Evolutionary conservation across 768 basidiomycete species (phyloP).

Genomic region (Postia placenta): DNA sequence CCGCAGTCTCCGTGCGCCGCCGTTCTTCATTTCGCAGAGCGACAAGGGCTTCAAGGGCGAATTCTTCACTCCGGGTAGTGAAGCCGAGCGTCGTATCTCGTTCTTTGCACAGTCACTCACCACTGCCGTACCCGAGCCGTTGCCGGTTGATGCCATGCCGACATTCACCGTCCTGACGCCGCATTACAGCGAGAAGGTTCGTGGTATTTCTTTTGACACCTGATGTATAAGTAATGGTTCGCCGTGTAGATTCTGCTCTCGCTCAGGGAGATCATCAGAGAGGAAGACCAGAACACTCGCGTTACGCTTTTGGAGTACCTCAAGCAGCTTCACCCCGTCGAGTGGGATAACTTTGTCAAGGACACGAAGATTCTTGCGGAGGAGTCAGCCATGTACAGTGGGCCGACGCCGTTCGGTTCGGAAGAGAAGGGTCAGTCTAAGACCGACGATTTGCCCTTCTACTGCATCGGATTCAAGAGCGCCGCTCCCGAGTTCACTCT

Average conservation of each 20-base stretch:
- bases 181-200: conserved; percentile 95
- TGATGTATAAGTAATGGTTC: neutral
- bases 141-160: conserved; percentile 99
- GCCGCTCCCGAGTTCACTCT: conserved; percentile 98
- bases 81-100: conserved; percentile 95
- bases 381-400: conserved; percentile 84
- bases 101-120: conserved; percentile 99
- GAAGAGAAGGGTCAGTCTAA: conserved; percentile 83
- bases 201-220: conserved; percentile 9
- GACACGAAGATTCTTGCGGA: conserved; percentile 99
- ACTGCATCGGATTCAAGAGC: conserved; percentile 98
- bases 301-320: conserved; percentile 97
- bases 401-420: conserved; percentile 61
- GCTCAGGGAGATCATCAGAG: conserved; percentile 95
- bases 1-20: conserved; percentile 88
- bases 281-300: conserved; percentile 95
- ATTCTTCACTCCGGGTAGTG: conserved; percentile 93
- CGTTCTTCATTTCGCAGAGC: conserved; percentile 95
- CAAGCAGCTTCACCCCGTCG: conserved; percentile 95
- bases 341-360: conserved; percentile 99
- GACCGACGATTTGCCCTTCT: conserved; percentile 92
- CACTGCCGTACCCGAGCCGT: conserved; percentile 86
- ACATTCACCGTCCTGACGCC: conserved; percentile 98
- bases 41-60: conserved; percentile 80
- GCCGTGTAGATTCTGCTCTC: conserved; percentile 77